Conservation (phyloP, 108 stramenopile species). For the Pseudonitzschia multistriata region DNA sequence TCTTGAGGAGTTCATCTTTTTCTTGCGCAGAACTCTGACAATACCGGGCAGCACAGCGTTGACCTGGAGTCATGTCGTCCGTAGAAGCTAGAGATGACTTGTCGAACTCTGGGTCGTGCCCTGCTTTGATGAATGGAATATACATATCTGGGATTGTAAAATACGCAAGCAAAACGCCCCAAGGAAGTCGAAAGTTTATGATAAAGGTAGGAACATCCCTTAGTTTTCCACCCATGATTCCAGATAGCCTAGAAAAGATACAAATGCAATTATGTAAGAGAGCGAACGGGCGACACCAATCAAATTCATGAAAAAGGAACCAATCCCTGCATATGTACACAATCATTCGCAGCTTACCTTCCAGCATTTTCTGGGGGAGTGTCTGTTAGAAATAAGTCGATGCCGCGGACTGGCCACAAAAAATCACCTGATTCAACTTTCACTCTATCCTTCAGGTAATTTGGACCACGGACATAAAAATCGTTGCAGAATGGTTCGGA, state of each 20-base stretch:
- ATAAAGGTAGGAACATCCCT: slow-evolving; percentile 79
- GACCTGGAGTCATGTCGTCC: slow-evolving; percentile 47
- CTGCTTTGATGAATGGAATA: slow-evolving; percentile 54
- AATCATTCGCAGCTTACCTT: slow-evolving; percentile 25
- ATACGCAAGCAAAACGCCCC: slow-evolving; percentile 82
- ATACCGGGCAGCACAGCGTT: slow-evolving; percentile 59
- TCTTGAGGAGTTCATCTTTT: slow-evolving; percentile 65
- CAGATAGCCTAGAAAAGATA: slow-evolving; percentile 21
- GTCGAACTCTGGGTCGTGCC: slow-evolving; percentile 42
- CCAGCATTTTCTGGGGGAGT: slow-evolving; percentile 70
- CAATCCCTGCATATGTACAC: not conserved
- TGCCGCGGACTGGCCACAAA: slow-evolving; percentile 66
- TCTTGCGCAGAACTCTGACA: slow-evolving; percentile 46
- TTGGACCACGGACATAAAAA: slow-evolving; percentile 74
- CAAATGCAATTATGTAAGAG: not conserved
- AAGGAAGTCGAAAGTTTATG: slow-evolving; percentile 87
- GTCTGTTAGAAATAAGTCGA: slow-evolving; percentile 84
- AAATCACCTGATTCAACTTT: slow-evolving; percentile 66
- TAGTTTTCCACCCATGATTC: slow-evolving; percentile 65
- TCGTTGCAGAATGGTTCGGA: slow-evolving; percentile 49
- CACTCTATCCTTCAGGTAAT: slow-evolving; percentile 72
- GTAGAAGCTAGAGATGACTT: slow-evolving; percentile 42
- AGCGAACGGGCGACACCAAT: not conserved
- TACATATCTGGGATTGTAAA: slow-evolving; percentile 81
- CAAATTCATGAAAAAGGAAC: not conserved